Evolutionary conservation across 371 early-diverging fungal genomes (phyloP), one percentile per base, ranked within the genome.

Genomic region (Mortierella sp.): DNA sequence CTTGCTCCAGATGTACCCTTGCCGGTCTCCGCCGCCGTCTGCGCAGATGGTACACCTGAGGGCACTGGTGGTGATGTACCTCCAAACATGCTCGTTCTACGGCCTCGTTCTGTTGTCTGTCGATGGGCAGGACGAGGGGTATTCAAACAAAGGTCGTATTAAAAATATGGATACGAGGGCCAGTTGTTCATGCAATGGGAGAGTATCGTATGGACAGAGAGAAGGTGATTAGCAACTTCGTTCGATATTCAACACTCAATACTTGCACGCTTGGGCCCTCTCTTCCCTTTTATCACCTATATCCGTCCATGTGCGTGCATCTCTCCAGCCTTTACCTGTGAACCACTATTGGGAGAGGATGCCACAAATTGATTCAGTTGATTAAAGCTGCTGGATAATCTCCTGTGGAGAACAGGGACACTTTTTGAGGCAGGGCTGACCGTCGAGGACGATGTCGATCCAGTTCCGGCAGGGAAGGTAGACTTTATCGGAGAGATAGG

Each of bases 361-460:
- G 46, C 39, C 14, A 42, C 75, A 24, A 73, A 56, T 47, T 67
- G 67, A 30, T 73, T 73, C 27, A 73, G 49, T 41, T 73, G 75
- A 31, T 63, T 63, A 50, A 73, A 73, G 42, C 68, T 63, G 49
- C 68, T 73, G 7, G 75, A 73, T 60, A 73, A 63, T 15, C 75
- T 53, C 17, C 75, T 39, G 31, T 73, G 75, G 2, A 72, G 60
- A 3, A 65, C 62, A 14, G 72, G 72, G 6, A 55, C 43, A 9
- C 58, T 56, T 41, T 56, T 57, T 1, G 75, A 48, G 2, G 51
- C n/a, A 27, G 67, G 19, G 5, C 30, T 5, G 42, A 14, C 17
- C 17, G 23, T 30, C 24, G 41, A 30, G 14, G 41, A 30, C 47
- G 48, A 23, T 12, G 64, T 19, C 32, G 52, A 6, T 56, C 42